Base-by-base conservation (phyloP, 208 protist genomes). In the Sergeia podlipaevii region DNA sequence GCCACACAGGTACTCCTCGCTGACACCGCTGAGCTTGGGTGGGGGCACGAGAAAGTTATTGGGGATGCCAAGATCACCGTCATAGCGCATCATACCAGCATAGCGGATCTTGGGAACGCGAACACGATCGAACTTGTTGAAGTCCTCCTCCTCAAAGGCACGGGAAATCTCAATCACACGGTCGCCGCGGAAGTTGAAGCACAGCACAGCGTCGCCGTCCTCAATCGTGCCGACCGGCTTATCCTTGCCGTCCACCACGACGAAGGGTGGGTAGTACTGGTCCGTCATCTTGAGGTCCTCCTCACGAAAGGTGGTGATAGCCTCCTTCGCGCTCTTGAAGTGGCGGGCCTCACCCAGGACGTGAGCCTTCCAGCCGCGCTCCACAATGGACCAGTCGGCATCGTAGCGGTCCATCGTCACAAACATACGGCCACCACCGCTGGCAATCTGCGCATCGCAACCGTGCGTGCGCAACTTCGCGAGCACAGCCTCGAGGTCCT, bases 321-420 rank as follows among this genome's bases (percentile, higher is more conserved):
- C 93, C 70, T 96, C 91, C 47, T 60, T 83, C 29, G 91, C 92
- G 34, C 70, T 80, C 42, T 48, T 43, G 65, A 96, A 97, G 57
- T 74, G 60, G 23, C 85, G 80, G 15, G 79, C 91, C n/a, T 96
- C 77, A 44, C 93, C 94, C 30, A 97, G 81, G 33, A 98, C 94
- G 52, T 97, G 91, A 44, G 85, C 71, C 36, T 74, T 78, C 89
- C 89, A 98, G 46, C 96, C 96, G 39, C 94, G 85, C 72, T 97
- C 82, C 4, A 98, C 96, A 38, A 98, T 97, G 20, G 52, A 61
- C 96, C 96, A 98, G 73, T 98, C 93, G 7, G 94, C 89, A 43
- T 96, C 85, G 77, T 98, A 98, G 59, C 96, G 83, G 59, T 98
- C 96, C 96, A 98, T 98, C 17, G 91, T 97, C 42, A 96, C 89